These are phyloP conservation scores for Pistacia integerrima DNA, from an alignment of 345 rosid species.

Conservation along the genomic window DNA sequence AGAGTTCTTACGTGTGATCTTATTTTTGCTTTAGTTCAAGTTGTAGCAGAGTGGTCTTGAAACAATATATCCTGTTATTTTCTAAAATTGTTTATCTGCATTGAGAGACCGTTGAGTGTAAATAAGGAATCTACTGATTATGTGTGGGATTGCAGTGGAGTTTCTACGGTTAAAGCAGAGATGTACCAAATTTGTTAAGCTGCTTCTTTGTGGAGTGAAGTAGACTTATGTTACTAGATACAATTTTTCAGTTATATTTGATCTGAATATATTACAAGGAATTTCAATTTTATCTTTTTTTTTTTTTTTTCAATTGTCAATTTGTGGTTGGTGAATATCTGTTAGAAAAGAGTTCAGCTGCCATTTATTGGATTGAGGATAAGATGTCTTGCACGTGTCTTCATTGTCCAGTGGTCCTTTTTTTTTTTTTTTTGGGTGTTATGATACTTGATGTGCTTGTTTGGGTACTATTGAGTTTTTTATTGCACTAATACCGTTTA, in stretches of 20 bases:
- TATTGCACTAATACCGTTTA: background rate
- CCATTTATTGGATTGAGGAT: background rate
- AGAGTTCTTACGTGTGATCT: background rate
- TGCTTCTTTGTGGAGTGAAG: background rate
- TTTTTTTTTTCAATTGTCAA: background rate
- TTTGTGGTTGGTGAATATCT: background rate
- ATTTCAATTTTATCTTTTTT: background rate
- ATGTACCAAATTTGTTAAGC: background rate
- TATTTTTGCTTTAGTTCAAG: background rate
- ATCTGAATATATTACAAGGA: background rate
- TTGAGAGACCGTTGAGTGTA: background rate
- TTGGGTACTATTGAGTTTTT: background rate
- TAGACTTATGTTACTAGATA: background rate
- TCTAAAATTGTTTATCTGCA: background rate
- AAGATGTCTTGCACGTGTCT: background rate
- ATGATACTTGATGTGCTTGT: background rate
- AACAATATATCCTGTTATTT: background rate
- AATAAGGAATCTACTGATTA: background rate
- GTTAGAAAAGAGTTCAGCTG: background rate
- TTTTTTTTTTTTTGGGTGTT: background rate
- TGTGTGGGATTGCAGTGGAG: background rate
- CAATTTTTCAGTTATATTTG: background rate
- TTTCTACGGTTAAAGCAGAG: constrained; percentile 1
- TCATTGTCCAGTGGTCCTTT: background rate
- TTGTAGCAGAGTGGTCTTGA: background rate